Percentiles rank a stretch among this genome's conserved stretches.
These are phyloP conservation scores for Pseudogymnoascus sp. DNA, from an alignment of 2,329 filamentous ascomycete genomes.

Conservation along the genomic window DNA sequence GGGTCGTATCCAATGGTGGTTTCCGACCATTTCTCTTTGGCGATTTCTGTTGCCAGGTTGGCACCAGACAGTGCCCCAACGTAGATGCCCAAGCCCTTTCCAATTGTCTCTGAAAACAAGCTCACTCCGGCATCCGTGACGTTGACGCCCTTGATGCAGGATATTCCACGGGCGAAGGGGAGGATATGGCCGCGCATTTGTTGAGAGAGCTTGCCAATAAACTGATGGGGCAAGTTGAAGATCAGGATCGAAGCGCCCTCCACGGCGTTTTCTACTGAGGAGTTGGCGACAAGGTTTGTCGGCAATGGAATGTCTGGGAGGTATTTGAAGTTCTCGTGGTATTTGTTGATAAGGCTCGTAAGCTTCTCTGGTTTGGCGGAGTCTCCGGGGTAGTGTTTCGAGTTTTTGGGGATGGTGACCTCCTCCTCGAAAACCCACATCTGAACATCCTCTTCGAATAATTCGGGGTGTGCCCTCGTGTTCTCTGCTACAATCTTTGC, in stretches of 20 bases:
- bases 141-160: constrained; percentile 96
- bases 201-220: constrained; percentile 79
- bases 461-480: constrained; percentile 61
- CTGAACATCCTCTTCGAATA: constrained; percentile 84
- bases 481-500: constrained; percentile 96
- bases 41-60: constrained; percentile 94
- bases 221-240: constrained; percentile 96
- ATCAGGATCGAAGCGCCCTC: constrained; percentile 79
- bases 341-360: constrained; percentile 78
- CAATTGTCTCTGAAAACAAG: constrained; percentile 92
- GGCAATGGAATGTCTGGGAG: constrained; percentile 82
- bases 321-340: constrained; percentile 98
- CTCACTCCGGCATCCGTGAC: constrained; percentile 79
- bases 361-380: constrained; percentile 68
- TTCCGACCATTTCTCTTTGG: constrained; percentile 91
- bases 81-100: constrained; percentile 85
- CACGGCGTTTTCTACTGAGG: constrained; percentile 70
- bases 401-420: constrained; percentile 62
- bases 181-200: constrained; percentile 81
- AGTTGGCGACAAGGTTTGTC: constrained; percentile 73
- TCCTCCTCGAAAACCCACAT: constrained; percentile 99
- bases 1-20: constrained; percentile 96
- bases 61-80: constrained; percentile 91
- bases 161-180: constrained; percentile 86
- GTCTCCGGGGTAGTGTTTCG: constrained; percentile 57